These are phyloP conservation scores for Fusarium brevicatenulatum DNA, from an alignment of 2,329 filamentous ascomycete species.

Conservation along the genomic window DNA sequence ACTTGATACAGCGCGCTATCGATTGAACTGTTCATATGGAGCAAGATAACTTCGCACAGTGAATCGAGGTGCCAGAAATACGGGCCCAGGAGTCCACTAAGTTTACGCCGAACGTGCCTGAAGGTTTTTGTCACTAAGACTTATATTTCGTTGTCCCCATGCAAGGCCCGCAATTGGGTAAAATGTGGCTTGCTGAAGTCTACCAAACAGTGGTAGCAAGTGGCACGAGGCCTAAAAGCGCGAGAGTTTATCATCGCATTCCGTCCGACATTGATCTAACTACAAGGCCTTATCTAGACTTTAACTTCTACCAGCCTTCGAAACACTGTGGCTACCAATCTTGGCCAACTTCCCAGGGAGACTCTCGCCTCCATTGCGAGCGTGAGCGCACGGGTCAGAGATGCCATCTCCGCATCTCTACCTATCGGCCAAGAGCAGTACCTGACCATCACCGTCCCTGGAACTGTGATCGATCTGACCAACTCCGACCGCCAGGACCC, in stretches of 20 bases:
- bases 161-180: background rate
- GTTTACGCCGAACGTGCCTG: accelerated
- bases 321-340: background rate
- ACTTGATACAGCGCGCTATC: background rate
- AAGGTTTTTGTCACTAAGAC: accelerated
- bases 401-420: background rate
- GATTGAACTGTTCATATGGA: background rate
- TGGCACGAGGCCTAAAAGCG: too few species aligned
- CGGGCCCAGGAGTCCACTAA: accelerated
- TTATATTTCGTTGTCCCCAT: too few species aligned
- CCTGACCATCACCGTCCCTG: background rate
- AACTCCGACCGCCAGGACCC: background rate
- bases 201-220: too few species aligned
- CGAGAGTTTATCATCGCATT: too few species aligned
- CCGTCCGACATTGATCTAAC: background rate
- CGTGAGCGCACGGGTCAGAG: background rate
- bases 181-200: background rate
- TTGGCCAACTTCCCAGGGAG: background rate
- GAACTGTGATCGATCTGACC: background rate
- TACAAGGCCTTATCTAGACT: background rate
- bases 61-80: background rate
- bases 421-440: background rate
- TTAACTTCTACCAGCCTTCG: background rate
- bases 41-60: background rate
- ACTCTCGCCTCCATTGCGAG: background rate